These are phyloP conservation scores for Nitzschia sp. DNA, from an alignment of 108 stramenopile species.

Conservation along the genomic window DNA sequence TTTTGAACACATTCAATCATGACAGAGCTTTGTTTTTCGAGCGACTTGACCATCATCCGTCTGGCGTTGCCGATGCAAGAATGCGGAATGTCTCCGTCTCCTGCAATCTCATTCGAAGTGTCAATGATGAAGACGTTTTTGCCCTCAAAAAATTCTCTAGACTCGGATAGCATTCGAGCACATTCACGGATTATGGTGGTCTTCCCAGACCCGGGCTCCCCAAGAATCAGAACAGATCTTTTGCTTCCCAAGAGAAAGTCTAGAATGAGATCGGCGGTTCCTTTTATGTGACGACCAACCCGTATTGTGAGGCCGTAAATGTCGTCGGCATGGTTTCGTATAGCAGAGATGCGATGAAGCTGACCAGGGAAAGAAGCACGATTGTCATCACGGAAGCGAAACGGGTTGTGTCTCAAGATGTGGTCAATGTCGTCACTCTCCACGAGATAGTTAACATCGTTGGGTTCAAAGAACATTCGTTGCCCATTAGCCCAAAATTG, in stretches of 20 bases:
- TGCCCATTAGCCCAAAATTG: slow-evolving; percentile 24
- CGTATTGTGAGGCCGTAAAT: slow-evolving; percentile 56
- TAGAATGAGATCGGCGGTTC: slow-evolving; percentile 45
- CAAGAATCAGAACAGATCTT: slow-evolving; percentile 38
- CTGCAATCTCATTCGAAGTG: slow-evolving; percentile 71
- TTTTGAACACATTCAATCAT: slow-evolving; percentile 82
- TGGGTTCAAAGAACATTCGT: slow-evolving; percentile 23
- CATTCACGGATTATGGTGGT: slow-evolving; percentile 54
- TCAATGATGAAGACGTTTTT: slow-evolving; percentile 56
- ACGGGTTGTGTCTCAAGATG: slow-evolving; percentile 6
- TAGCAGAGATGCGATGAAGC: slow-evolving; percentile 43
- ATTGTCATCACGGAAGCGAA: slow-evolving; percentile 40
- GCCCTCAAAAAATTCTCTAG: not conserved
- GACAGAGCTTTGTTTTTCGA: slow-evolving; percentile 42
- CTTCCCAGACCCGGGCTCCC: slow-evolving; percentile 40
- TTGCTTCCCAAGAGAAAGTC: slow-evolving; percentile 39
- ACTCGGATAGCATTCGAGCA: slow-evolving; percentile 35
- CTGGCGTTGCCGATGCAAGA: slow-evolving; percentile 54
- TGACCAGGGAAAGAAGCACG: slow-evolving; percentile 35
- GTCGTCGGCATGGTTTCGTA: slow-evolving; percentile 18
- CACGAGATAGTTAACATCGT: not conserved
- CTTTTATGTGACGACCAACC: slow-evolving; percentile 46
- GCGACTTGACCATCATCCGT: slow-evolving; percentile 61
- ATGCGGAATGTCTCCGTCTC: slow-evolving; percentile 60
- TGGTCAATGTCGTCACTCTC: slow-evolving; percentile 13